These are phyloP conservation scores for Metschnikowia lachancei DNA, from an alignment of 805 yeast species.

Conservation along the genomic window DNA sequence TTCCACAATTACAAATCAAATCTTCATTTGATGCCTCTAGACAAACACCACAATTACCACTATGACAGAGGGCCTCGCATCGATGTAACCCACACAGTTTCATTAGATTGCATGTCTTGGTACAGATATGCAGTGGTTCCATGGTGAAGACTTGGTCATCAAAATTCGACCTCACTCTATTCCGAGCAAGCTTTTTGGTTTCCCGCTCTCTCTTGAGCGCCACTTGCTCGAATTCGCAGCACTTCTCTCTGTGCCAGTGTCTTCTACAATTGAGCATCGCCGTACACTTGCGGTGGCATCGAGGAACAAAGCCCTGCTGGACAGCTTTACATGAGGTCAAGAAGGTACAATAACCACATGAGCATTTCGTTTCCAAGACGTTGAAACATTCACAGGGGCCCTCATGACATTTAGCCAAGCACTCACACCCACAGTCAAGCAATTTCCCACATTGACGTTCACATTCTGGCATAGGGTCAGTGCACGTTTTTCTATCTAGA, in stretches of 20 bases:
- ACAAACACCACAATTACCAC: slow-evolving; percentile 79
- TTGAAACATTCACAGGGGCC: slow-evolving; percentile 72
- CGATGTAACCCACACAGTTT: slow-evolving; percentile 61
- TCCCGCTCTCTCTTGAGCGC: slow-evolving; percentile 59
- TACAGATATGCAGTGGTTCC: slow-evolving; percentile 75
- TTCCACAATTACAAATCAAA: slow-evolving; percentile 75
- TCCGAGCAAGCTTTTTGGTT: slow-evolving; percentile 49
- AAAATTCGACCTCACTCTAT: slow-evolving; percentile 37
- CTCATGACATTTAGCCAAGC: slow-evolving; percentile 69
- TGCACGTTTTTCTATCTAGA: slow-evolving; percentile 54
- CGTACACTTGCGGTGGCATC: slow-evolving; percentile 68
- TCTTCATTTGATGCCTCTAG: slow-evolving; percentile 79
- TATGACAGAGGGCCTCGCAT: slow-evolving; percentile 71
- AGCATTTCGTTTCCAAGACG: slow-evolving; percentile 51
- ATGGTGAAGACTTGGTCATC: slow-evolving; percentile 54
- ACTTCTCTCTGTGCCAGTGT: slow-evolving; percentile 66
- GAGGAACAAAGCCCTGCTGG: slow-evolving; percentile 52
- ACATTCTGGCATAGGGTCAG: slow-evolving; percentile 81
- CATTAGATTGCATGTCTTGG: slow-evolving; percentile 58
- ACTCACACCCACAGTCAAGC: slow-evolving; percentile 69
- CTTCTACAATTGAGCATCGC: slow-evolving; percentile 75
- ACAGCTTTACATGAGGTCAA: slow-evolving; percentile 61
- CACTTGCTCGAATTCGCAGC: slow-evolving; percentile 66
- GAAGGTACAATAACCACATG: slow-evolving; percentile 58
- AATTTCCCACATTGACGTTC: slow-evolving; percentile 58